Conservation (phyloP, 2,329 filamentous ascomycete genomes). For the Pseudogymnoascus sp. region DNA sequence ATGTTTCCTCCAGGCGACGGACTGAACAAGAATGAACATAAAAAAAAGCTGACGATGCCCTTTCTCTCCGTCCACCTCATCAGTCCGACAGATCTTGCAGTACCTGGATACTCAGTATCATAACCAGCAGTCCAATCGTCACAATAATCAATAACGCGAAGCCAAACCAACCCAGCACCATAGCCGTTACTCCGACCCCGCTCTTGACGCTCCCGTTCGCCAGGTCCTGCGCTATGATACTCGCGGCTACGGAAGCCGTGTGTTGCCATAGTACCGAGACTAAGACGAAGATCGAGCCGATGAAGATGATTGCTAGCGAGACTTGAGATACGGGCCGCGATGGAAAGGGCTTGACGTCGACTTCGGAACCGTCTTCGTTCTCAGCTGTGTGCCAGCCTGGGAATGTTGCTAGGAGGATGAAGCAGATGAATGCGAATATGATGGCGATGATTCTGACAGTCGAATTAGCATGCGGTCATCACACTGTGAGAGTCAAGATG, state of each 20-base stretch:
- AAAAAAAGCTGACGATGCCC: background rate
- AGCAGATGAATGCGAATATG: slow-evolving; percentile 92
- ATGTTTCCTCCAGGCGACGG: background rate
- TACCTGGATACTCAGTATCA: slow-evolving; percentile 89
- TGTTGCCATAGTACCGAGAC: slow-evolving; percentile 84
- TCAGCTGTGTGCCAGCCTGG: slow-evolving; percentile 94
- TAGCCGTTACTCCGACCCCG: slow-evolving; percentile 87
- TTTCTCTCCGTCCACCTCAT: background rate
- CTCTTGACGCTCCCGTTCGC: slow-evolving; percentile 82
- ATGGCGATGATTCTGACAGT: slow-evolving; percentile 83
- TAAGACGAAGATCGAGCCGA: slow-evolving; percentile 64
- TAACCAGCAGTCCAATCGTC: slow-evolving; percentile 88
- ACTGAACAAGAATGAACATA: background rate
- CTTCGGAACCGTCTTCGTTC: slow-evolving; percentile 72
- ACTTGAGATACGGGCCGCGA: slow-evolving; percentile 88
- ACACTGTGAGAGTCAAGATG: background rate
- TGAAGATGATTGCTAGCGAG: slow-evolving; percentile 86
- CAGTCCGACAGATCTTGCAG: slow-evolving; percentile 41
- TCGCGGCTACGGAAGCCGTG: slow-evolving; percentile 91
- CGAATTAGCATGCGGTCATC: background rate
- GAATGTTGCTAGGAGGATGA: slow-evolving; percentile 91
- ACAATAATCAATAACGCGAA: slow-evolving; percentile 91
- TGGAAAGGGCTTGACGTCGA: slow-evolving; percentile 90
- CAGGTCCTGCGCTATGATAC: slow-evolving; percentile 86
- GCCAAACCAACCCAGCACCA: slow-evolving; percentile 97